These are phyloP conservation scores for Ceratocystis lukuohia DNA, from an alignment of 2,329 filamentous ascomycete genomes.

Conservation along the genomic window DNA sequence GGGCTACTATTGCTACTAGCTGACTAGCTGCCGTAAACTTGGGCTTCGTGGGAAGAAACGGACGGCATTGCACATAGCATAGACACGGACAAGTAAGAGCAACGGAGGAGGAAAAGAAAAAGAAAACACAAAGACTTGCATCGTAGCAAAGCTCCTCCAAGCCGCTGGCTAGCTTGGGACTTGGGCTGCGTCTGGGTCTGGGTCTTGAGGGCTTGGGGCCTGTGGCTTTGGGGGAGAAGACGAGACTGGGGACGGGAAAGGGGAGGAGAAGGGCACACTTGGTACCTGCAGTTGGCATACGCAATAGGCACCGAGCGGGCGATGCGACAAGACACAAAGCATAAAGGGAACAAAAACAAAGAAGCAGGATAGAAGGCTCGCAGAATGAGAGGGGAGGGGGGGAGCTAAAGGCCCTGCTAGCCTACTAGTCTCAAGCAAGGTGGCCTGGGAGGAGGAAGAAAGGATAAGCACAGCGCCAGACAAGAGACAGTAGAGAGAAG, in stretches of 20 bases:
- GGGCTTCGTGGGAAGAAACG: not conserved
- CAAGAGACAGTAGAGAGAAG: not conserved
- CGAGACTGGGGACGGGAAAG: no score
- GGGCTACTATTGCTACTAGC: conserved; percentile 3
- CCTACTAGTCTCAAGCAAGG: not conserved
- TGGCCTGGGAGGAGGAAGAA: not conserved
- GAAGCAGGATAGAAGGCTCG: not conserved
- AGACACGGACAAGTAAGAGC: not conserved
- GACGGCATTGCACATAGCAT: not conserved
- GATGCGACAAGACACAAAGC: conserved; percentile 1
- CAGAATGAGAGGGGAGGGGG: no score
- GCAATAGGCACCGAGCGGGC: conserved; percentile 2
- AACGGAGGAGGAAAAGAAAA: not conserved
- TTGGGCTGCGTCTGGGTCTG: not conserved
- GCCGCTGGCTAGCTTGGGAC: not conserved
- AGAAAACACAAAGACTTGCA: conserved; percentile 1
- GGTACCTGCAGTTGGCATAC: conserved; percentile 7
- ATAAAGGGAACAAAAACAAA: not conserved
- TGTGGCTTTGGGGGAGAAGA: no score
- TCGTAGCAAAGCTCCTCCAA: not conserved
- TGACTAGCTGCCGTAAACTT: not conserved
- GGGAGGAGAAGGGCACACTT: not conserved
- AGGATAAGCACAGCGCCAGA: not conserved
- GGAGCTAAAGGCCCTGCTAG: no score
- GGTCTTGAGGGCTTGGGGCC: no score